These are phyloP conservation scores for Otatea glauca DNA, from an alignment of 176 grass and related monocot species.

Conservation along the genomic window DNA sequence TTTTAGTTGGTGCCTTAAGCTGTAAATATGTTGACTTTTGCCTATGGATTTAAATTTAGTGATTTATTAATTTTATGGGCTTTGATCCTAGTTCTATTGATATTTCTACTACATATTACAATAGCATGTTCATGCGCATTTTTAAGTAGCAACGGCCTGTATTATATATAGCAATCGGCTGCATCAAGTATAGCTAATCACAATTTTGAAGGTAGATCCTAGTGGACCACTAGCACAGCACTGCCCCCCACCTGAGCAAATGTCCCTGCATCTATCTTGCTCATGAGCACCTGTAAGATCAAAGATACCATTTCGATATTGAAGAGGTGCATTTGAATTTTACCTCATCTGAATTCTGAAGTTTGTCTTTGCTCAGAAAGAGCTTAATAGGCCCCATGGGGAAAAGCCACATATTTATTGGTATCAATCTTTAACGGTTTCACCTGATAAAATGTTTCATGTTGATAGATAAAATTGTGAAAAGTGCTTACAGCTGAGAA, in stretches of 20 bases:
- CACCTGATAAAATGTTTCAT: neutral
- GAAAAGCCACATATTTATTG: neutral
- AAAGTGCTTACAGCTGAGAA: conserved; percentile 14
- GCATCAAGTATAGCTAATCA: neutral
- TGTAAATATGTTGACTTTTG: neutral
- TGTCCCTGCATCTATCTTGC: neutral
- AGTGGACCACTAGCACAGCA: neutral
- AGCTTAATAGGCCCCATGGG: neutral
- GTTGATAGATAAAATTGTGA: neutral
- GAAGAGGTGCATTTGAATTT: neutral
- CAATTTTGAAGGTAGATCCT: neutral
- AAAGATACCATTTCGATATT: neutral
- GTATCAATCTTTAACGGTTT: neutral
- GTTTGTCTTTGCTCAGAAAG: neutral
- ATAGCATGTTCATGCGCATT: neutral
- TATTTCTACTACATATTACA: neutral
- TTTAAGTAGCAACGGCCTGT: neutral
- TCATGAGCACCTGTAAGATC: neutral
- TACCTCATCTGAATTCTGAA: neutral
- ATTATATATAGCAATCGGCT: neutral
- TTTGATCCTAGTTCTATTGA: neutral
- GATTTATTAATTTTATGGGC: neutral
- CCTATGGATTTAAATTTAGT: neutral
- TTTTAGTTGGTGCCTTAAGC: neutral
- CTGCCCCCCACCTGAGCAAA: neutral